A percentile compares a stretch with the other conserved stretches of the same genome.
Evolutionary conservation across 176 grass and related monocot genomes (phyloP).

Genomic region (Microstegium vimineum): DNA sequence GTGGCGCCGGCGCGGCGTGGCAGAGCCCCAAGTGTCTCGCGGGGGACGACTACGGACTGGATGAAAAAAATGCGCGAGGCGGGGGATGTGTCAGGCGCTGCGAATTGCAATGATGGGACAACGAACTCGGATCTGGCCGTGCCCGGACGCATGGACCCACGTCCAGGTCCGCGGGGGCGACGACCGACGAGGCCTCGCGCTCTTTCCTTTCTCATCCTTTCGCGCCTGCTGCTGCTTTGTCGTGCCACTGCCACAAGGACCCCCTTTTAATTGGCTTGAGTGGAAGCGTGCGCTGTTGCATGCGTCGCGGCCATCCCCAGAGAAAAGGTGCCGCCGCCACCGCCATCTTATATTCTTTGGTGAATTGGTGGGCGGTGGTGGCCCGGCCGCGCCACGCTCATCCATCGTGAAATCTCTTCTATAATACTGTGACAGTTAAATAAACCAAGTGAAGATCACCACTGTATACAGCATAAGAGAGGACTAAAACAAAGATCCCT

Average conservation of each 20-base stretch:
- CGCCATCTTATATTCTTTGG: neutral
- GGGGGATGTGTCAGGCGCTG: neutral
- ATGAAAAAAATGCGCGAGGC: neutral
- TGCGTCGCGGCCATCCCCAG: slow-evolving; percentile 1
- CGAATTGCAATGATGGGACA: slow-evolving; percentile 24
- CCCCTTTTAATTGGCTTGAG: neutral
- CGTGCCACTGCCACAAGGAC: neutral
- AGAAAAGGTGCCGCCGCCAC: neutral
- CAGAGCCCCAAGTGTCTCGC: slow-evolving; percentile 20
- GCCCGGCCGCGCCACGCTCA: neutral
- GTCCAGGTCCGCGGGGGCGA: neutral
- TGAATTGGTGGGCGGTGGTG: slow-evolving; percentile 40
- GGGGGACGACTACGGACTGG: neutral
- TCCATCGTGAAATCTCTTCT: neutral
- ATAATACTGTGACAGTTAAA: neutral
- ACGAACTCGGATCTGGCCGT: slow-evolving; percentile 25
- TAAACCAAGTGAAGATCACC: neutral
- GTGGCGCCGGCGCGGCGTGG: neutral
- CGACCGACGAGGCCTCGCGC: neutral
- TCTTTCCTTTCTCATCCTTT: neutral
- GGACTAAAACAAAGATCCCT: neutral
- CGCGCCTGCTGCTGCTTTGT: neutral
- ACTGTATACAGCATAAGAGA: neutral
- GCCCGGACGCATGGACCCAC: neutral
- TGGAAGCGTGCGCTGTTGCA: slow-evolving; percentile 39